These are phyloP conservation scores for Aspergillus neoniger DNA, from an alignment of 2,329 filamentous ascomycete genomes.

Conservation along the genomic window DNA sequence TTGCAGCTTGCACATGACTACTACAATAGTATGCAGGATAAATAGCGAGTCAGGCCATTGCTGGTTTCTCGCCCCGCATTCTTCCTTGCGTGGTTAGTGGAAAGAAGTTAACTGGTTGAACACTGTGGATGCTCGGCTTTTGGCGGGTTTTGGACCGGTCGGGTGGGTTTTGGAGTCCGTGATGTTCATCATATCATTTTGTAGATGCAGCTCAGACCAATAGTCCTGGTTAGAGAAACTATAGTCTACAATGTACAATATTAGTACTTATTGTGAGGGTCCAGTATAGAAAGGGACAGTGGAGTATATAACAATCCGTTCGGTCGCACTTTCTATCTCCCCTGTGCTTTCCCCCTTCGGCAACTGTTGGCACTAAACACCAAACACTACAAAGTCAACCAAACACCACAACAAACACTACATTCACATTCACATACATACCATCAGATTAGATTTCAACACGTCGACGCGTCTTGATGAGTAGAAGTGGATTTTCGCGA, in stretches of 20 bases:
- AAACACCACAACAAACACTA: background rate
- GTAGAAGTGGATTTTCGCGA: background rate
- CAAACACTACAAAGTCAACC: background rate
- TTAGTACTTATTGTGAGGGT: background rate
- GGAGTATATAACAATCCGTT: too few relatives aligned
- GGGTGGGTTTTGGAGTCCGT: background rate
- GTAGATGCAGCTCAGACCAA: background rate
- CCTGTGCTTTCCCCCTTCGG: background rate
- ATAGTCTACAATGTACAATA: too few relatives aligned
- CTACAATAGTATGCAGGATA: background rate
- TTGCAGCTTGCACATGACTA: background rate
- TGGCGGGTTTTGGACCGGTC: constrained; percentile 14
- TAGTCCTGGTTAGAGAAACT: too few relatives aligned
- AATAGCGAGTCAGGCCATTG: background rate
- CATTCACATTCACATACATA: background rate
- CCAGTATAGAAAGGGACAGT: background rate
- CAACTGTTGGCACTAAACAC: background rate
- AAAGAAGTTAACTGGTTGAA: background rate
- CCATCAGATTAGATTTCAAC: background rate
- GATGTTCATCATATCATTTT: background rate
- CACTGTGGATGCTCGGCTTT: background rate
- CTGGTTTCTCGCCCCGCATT: background rate
- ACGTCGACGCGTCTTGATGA: background rate
- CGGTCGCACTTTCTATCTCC: too few relatives aligned
- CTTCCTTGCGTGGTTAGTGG: background rate